Base-by-base conservation (phyloP, 2,329 filamentous ascomycete genomes). In the Colletotrichum melonis region DNA sequence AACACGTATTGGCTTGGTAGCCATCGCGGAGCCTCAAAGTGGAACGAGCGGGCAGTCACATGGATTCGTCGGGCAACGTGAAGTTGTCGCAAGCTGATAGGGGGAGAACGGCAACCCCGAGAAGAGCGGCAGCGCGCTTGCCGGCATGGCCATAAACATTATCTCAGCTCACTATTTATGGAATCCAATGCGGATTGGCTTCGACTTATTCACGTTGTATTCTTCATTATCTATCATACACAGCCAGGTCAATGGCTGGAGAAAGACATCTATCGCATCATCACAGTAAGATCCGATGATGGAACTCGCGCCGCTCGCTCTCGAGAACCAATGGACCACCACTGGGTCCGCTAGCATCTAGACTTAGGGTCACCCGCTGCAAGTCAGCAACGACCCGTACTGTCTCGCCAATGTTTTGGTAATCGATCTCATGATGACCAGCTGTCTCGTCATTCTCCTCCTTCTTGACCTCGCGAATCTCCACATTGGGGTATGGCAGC, bases 401-500 rank as follows among this genome's bases (percentile, higher is more conserved):
- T 52, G 91, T 92, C 84, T 97, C 93, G 0, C 93, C 94, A 71
- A 94, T 86, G 78, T 94, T 97, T 77, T 90, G 87, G 78, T 93
- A 93, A 79, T 98, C 94, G 14, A 93, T 93, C 84, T 98, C 95
- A 78, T 92, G 95, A 75, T 79, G 78, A 26, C 60, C 56, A 26
- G 77, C 5, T 35, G 57, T 75, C 74, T 75, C 74, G 58, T 75
- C 75, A 71, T 77, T 73, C 69, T 69, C 70, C 72, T 80, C 75
- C 78, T 80, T 76, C 67, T 83, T 81, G 8, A 91, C 86, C 80
- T 92, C 91, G 57, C 92, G 90, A 46, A 98, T 92, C 63, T 98
- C 95, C 2, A 98, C 87, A 8, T 84, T 88, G 0, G 97, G 97
- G 32, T 95, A 90, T 1, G 95, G 88, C n/a, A 97, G 83, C 79